A percentile compares a stretch with the other conserved stretches of the same genome.
Conservation (phyloP, 192 early-diverging fungal genomes). For the Jimgerdemannia lactiflua region DNA sequence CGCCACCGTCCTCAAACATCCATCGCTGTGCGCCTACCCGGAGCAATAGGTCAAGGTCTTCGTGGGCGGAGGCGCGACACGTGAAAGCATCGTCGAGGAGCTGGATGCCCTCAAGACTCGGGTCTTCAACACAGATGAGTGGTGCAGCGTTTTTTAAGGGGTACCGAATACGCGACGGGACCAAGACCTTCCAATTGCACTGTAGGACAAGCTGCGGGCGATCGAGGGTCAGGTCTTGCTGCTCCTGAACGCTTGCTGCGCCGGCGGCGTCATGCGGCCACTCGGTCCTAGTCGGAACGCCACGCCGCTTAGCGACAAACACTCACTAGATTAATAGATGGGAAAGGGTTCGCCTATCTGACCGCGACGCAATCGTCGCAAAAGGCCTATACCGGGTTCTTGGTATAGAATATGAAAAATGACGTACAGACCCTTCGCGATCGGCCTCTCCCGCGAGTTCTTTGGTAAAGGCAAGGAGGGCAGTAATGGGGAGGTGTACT, state of each 20-base stretch:
- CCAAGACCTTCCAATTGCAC: background rate
- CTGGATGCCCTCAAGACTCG: background rate
- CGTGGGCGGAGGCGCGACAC: background rate
- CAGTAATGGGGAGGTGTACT: background rate
- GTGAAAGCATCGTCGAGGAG: background rate
- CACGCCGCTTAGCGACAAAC: background rate
- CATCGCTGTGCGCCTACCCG: background rate
- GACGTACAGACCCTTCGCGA: background rate
- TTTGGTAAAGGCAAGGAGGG: background rate
- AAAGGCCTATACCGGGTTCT: background rate
- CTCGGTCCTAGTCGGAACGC: background rate
- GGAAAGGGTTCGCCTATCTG: background rate
- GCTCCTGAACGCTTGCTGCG: background rate
- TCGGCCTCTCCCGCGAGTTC: background rate
- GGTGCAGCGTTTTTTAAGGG: background rate
- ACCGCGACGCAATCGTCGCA: too few species aligned
- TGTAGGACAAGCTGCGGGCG: background rate
- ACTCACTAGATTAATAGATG: background rate
- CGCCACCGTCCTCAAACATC: background rate
- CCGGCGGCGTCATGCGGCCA: too few species aligned
- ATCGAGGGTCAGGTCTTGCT: background rate
- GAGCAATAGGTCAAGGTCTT: background rate
- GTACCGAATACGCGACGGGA: background rate
- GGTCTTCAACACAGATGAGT: background rate
- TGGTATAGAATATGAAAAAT: background rate